Conservation (phyloP, 805 yeast genomes). For the Candida sphagnicola region DNA sequence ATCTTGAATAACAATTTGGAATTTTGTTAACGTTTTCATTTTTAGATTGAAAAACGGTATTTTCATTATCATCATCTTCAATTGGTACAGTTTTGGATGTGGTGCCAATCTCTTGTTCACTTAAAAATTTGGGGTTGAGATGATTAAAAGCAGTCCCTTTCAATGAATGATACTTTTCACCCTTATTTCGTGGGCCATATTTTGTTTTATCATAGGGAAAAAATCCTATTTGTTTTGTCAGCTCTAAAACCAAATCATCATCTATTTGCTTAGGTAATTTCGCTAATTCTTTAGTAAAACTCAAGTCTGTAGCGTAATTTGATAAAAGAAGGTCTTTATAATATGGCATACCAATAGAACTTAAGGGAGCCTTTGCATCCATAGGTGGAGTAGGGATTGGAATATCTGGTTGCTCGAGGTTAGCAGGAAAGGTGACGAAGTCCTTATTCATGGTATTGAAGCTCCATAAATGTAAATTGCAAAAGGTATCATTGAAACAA, state of each 20-base stretch:
- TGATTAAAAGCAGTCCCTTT: slow-evolving; percentile 11
- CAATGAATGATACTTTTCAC: slow-evolving; percentile 38
- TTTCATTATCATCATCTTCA: slow-evolving; percentile 1
- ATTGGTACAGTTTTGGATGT: not conserved
- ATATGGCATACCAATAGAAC: slow-evolving; percentile 79
- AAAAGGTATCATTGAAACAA: slow-evolving; percentile 62
- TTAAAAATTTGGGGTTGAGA: slow-evolving; percentile 52
- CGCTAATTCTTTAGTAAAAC: slow-evolving; percentile 59
- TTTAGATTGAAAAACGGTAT: slow-evolving; percentile 14
- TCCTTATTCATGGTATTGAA: slow-evolving; percentile 24
- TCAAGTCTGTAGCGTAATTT: slow-evolving; percentile 66
- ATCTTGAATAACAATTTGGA: slow-evolving; percentile 73
- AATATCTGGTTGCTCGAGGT: slow-evolving; percentile 53
- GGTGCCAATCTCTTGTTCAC: slow-evolving; percentile 36
- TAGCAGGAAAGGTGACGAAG: slow-evolving; percentile 34
- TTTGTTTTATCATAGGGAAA: slow-evolving; percentile 49
- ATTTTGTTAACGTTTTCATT: slow-evolving; percentile 18
- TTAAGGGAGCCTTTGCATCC: slow-evolving; percentile 58
- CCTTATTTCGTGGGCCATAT: slow-evolving; percentile 54
- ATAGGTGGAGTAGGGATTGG: slow-evolving; percentile 23
- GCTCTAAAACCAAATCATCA: slow-evolving; percentile 35
- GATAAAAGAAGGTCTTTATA: slow-evolving; percentile 75
- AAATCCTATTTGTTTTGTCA: slow-evolving; percentile 11
- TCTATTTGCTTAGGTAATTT: slow-evolving; percentile 55
- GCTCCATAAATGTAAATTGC: slow-evolving; percentile 68